Conservation (phyloP, 768 basidiomycete species). For the Russula virescens region DNA sequence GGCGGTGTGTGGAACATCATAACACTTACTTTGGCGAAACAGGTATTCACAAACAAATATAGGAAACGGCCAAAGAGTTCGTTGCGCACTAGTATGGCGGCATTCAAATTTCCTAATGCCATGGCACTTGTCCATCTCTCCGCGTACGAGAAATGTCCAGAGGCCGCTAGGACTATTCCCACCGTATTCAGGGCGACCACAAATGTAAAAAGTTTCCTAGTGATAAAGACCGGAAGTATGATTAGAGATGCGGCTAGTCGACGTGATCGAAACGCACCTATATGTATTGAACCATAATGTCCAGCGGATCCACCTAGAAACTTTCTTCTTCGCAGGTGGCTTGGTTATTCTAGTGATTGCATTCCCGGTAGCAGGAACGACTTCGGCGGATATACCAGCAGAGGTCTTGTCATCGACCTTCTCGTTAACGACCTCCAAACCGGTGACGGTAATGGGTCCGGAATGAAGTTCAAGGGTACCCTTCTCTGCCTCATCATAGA, state of each 20-base stretch:
- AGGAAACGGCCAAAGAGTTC: conserved; percentile 76
- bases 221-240: background rate
- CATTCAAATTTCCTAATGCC: conserved; percentile 66
- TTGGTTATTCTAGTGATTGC: conserved; percentile 27
- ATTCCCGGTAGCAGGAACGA: conserved; percentile 29
- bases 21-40: conserved; percentile 62
- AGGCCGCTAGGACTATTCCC: conserved; percentile 54
- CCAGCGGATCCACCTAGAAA: conserved; percentile 54
- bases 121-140: conserved; percentile 60
- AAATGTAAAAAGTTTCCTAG: conserved; percentile 13
- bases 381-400: conserved; percentile 31
- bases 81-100: conserved; percentile 72
- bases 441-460: conserved; percentile 7
- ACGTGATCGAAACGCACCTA: conserved; percentile 39
- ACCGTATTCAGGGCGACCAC: conserved; percentile 45
- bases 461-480: conserved; percentile 26
- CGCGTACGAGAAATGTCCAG: conserved; percentile 65
- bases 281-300: conserved; percentile 78
- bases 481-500: conserved; percentile 31
- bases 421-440: conserved; percentile 21
- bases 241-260: conserved; percentile 10
- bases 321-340: conserved; percentile 44
- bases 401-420: conserved; percentile 3
- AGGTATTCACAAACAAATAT: conserved; percentile 63
- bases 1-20: background rate